Base-by-base conservation (phyloP, 371 early-diverging fungal species). In the Mortierella sp. region DNA sequence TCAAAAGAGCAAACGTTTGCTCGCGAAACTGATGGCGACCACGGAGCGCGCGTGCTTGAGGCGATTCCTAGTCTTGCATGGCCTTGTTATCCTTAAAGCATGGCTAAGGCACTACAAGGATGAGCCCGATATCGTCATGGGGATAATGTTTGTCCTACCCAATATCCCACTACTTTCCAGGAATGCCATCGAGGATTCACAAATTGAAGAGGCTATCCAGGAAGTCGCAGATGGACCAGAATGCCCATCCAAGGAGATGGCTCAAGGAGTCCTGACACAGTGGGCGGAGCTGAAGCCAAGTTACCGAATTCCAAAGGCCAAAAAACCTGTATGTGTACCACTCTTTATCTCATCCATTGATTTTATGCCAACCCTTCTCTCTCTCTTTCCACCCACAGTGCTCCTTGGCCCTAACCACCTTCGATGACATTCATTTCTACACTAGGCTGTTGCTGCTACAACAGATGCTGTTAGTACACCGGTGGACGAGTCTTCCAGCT, bases 151-250 rank as follows among this genome's bases (percentile, higher is more conserved):
- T 73, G 88, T 88, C 39, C 71, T 90, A 30, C 83, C 81, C 7
- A 85, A 81, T 21, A 79, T 90, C 58, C 91, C 91, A 7, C 74
- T 91, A 10, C 79, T 87, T 14, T 91, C 90, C 30, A 80, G 86
- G 38, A 92, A 91, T 68, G 87, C 91, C 1, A 74, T 92, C 7
- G 92, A 90, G 51, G 92, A 92, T 47, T 82, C 83, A 16, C 81
- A 85, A 26, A 80, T 89, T 65, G 81, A 83, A 54, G 85, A 85
- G 21, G 72, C 85, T 23, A 69, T 87, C 10, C 81, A 79, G 5
- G 83, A 73, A 31, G 67, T 85, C 16, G 79, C 79, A 0, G 62
- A 71, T 2, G 78, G 82, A 26, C 79, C 80, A 4, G 78, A 87
- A 18, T 67, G 78, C 28, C 65, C 72, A 0, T 82, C 87, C 48